Evolutionary conservation across 2,329 filamentous ascomycete species (phyloP).

Genomic region (Pseudogymnoascus sp.): DNA sequence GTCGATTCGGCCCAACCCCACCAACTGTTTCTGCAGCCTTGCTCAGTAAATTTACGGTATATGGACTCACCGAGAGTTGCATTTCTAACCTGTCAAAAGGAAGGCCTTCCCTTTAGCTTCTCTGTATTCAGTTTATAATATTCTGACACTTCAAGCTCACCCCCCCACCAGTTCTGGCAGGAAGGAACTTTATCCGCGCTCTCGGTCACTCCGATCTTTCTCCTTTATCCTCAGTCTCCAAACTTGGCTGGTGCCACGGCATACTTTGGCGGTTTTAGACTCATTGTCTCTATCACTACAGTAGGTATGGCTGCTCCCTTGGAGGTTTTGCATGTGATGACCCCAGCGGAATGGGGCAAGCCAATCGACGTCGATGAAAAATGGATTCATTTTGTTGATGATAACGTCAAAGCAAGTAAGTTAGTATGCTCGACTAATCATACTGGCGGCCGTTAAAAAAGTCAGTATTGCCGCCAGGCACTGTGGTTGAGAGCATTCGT

Average conservation of each 20-base stretch:
- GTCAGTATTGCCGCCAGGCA: background rate
- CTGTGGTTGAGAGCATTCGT: background rate
- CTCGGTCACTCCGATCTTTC: background rate
- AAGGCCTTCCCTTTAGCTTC: background rate
- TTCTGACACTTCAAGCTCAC: background rate
- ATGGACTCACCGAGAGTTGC: background rate
- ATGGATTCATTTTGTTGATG: background rate
- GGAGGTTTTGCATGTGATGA: background rate
- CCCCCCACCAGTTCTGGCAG: background rate
- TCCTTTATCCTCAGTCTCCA: background rate
- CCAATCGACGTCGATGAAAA: background rate
- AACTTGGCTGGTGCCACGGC: background rate
- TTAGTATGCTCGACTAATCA: background rate
- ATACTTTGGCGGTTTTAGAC: background rate
- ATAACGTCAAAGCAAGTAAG: background rate
- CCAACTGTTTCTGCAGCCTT: background rate
- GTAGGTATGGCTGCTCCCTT: background rate
- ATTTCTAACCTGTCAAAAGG: background rate
- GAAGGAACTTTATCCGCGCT: background rate
- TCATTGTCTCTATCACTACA: background rate
- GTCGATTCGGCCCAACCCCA: background rate
- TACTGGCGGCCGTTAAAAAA: background rate
- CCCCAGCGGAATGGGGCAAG: background rate
- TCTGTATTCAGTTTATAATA: background rate
- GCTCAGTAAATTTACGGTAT: background rate